Evolutionary conservation across 2,329 filamentous ascomycete species (phyloP).

Genomic region (Talaromyces sp.): DNA sequence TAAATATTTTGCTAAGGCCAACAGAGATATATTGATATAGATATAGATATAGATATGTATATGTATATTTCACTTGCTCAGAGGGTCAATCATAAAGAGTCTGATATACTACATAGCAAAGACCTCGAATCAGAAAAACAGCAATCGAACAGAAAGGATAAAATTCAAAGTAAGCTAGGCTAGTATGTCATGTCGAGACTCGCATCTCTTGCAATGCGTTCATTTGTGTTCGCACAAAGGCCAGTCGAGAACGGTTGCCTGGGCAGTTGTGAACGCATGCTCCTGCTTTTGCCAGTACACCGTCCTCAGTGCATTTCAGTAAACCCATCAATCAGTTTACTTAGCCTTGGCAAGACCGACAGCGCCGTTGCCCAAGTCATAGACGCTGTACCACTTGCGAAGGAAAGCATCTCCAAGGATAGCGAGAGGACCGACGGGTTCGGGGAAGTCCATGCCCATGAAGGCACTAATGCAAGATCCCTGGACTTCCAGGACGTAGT

Average conservation of each 20-base stretch:
- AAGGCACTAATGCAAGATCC: conserved; percentile 96
- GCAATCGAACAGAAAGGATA: conserved; percentile 3
- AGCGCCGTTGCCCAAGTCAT: conserved; percentile 82
- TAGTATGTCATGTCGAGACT: conserved; percentile 6
- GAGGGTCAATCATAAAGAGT: neutral
- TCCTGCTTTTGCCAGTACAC: neutral
- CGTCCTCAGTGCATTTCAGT: neutral
- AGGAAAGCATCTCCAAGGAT: conserved; percentile 73
- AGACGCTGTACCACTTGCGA: conserved; percentile 71
- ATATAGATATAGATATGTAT: neutral
- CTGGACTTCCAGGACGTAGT: conserved; percentile 94
- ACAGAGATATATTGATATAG: neutral
- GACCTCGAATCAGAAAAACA: conserved; percentile 2
- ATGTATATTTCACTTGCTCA: neutral
- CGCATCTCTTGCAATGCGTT: conserved; percentile 1
- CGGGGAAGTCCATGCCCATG: conserved; percentile 90
- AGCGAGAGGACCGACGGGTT: conserved; percentile 81
- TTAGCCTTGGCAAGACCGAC: conserved; percentile 87
- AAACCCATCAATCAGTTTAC: conserved; percentile 36
- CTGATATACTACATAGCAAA: conserved; percentile 12
- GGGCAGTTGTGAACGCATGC: neutral
- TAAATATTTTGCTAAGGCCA: neutral
- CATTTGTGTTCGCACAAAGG: conserved; percentile 5
- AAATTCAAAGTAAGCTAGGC: conserved; percentile 8
- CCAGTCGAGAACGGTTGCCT: neutral